Evolutionary conservation across 495 filamentous ascomycete species (phyloP).

Genomic region (Neurospora tetraspora): DNA sequence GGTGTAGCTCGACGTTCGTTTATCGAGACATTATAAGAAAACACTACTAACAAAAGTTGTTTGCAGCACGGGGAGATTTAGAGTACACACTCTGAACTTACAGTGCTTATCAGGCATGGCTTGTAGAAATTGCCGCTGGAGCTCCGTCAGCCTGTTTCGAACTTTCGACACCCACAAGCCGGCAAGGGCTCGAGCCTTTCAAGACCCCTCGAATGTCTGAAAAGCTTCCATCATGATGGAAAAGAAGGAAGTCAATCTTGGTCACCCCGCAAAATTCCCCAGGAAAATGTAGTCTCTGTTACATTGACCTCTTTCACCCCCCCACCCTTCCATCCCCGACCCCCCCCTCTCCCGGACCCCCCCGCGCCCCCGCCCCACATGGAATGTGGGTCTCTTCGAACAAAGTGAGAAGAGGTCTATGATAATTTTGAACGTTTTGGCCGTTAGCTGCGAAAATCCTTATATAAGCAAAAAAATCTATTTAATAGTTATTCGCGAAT

Average conservation of each 20-base stretch:
- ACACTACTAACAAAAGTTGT: background rate
- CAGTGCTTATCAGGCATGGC: background rate
- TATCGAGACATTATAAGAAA: background rate
- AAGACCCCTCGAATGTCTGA: background rate
- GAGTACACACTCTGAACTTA: background rate
- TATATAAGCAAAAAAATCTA: too few species aligned
- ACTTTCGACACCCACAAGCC: background rate
- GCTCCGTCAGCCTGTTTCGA: background rate
- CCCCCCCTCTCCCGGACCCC: too few species aligned
- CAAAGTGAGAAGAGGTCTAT: too few species aligned
- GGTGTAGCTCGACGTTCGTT: too few species aligned
- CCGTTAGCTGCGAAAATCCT: too few species aligned
- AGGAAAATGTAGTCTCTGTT: too few species aligned
- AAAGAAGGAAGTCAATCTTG: background rate
- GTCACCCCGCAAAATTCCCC: background rate
- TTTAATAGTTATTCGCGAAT: too few species aligned
- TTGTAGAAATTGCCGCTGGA: background rate
- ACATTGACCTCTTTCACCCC: too few species aligned
- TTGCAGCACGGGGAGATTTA: background rate
- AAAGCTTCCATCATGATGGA: background rate
- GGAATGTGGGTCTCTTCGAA: too few species aligned
- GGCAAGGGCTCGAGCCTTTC: background rate
- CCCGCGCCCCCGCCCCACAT: too few species aligned
- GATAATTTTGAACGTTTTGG: too few species aligned
- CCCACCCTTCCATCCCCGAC: too few species aligned